Conservation (phyloP, 1,139 yeast genomes). For the Schwanniomyces etchellsii region DNA sequence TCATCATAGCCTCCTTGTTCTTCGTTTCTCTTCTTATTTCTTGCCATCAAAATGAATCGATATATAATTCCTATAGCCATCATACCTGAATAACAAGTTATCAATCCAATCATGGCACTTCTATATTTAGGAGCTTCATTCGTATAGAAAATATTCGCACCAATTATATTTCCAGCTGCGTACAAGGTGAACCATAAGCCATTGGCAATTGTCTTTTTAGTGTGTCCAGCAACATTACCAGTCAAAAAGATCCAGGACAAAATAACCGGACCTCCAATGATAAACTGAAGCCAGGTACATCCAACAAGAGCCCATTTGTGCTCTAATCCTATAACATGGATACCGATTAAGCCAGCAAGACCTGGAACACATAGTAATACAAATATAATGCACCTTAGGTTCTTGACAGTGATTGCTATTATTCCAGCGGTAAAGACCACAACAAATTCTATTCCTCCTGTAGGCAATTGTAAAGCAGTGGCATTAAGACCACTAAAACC, state of each 20-base stretch:
- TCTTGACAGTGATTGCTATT: constrained; percentile 14
- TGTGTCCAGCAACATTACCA: constrained; percentile 21
- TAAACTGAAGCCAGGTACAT: constrained; percentile 30
- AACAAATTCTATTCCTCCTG: constrained; percentile 27
- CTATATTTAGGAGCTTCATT: constrained; percentile 24
- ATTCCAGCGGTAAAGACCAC: constrained; percentile 22
- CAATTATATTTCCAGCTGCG: constrained; percentile 25
- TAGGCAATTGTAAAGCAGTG: constrained; percentile 24
- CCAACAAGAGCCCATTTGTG: constrained; percentile 18
- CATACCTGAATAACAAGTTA: constrained; percentile 24
- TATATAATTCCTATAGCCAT: constrained; percentile 14
- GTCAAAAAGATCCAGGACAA: constrained; percentile 23
- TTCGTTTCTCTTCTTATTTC: constrained; percentile 18
- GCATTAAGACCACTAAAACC: constrained; percentile 21
- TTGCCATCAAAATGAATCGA: constrained; percentile 13
- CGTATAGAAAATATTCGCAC: constrained; percentile 24
- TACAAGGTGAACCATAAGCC: constrained; percentile 23
- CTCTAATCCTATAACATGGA: constrained; percentile 14
- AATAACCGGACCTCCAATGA: constrained; percentile 28
- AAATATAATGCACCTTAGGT: constrained; percentile 14
- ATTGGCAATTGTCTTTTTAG: constrained; percentile 20
- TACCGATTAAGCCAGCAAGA: constrained; percentile 20
- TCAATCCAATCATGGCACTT: constrained; percentile 22
- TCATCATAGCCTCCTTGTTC: constrained; percentile 20
- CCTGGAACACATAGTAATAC: constrained; percentile 16